phyloP scores from a whole-genome alignment of 2,329 filamentous ascomycete species.

The Pestalotiopsis sp. region DNA sequence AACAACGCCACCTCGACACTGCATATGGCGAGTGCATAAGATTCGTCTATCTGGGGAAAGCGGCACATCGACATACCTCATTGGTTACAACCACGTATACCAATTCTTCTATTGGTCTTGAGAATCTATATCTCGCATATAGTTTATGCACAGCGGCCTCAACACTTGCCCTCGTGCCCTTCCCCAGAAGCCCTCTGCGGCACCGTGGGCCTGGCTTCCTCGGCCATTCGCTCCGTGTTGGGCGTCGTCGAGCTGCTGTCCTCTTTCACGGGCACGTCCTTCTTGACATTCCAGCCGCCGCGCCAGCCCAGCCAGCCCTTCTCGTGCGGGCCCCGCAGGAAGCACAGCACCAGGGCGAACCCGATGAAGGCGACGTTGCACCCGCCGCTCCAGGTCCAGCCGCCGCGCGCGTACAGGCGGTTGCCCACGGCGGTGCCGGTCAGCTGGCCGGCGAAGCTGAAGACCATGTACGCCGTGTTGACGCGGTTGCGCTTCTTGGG shows the following conservation, averaged over 20 bases:
- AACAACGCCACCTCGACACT: neutral
- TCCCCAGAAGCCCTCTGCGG: neutral
- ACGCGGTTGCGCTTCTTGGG: conserved; percentile 73
- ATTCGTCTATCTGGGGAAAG: neutral
- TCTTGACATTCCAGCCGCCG: conserved; percentile 40
- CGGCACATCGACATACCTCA: neutral
- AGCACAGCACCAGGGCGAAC: conserved; percentile 36
- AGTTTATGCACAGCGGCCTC: neutral
- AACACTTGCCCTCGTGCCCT: neutral
- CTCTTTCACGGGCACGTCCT: conserved; percentile 20
- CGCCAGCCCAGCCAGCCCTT: conserved; percentile 45
- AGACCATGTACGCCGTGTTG: conserved; percentile 83
- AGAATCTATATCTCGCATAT: neutral
- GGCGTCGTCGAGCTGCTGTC: neutral
- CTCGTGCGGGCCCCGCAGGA: conserved; percentile 42
- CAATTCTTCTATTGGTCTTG: neutral
- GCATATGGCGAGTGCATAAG: neutral
- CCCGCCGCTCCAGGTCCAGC: conserved; percentile 51
- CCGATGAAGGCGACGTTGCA: conserved; percentile 42
- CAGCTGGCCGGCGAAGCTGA: conserved; percentile 74
- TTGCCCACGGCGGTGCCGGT: conserved; percentile 67
- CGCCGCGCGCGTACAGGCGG: conserved; percentile 51
- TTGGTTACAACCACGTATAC: neutral
- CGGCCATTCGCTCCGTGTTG: neutral
- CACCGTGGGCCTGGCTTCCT: neutral